phyloP scores from a whole-genome alignment of 2,329 filamentous ascomycete species.

The Fusarium brevicatenulatum region DNA sequence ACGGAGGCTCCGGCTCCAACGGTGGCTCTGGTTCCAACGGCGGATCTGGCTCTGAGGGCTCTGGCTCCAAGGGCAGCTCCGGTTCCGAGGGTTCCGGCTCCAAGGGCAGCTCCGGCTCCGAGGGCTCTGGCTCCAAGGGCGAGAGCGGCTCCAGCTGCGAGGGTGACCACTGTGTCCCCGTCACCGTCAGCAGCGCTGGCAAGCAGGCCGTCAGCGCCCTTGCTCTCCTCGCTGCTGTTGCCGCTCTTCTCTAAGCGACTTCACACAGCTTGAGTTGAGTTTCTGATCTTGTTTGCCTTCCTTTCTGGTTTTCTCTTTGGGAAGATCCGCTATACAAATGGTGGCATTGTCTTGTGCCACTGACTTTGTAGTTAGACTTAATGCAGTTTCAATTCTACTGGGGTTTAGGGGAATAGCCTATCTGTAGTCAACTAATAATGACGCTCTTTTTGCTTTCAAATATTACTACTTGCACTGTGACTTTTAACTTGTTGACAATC shows the following conservation, averaged over 20 bases:
- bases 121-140: not conserved
- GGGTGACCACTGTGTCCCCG: constrained; percentile 10
- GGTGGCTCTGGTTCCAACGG: not conserved
- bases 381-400: constrained; percentile 14
- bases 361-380: constrained; percentile 26
- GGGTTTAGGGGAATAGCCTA: constrained; percentile 23
- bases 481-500: not conserved
- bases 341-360: constrained; percentile 20
- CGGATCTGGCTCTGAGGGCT: not conserved
- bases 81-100: not conserved
- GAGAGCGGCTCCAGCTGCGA: not conserved
- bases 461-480: not conserved
- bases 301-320: constrained; percentile 22
- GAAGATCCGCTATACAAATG: not conserved
- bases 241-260: constrained; percentile 29
- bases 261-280: not conserved
- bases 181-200: constrained; percentile 29
- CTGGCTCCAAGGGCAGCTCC: not conserved
- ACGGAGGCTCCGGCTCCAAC: not conserved
- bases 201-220: constrained; percentile 37
- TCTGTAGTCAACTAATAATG: constrained; percentile 14
- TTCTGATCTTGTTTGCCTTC: not conserved
- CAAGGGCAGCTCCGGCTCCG: not conserved
- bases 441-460: not conserved
- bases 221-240: constrained; percentile 31